These are phyloP conservation scores for Picocystis sp. DNA, from an alignment of 163 green algal species.

Conservation along the genomic window DNA sequence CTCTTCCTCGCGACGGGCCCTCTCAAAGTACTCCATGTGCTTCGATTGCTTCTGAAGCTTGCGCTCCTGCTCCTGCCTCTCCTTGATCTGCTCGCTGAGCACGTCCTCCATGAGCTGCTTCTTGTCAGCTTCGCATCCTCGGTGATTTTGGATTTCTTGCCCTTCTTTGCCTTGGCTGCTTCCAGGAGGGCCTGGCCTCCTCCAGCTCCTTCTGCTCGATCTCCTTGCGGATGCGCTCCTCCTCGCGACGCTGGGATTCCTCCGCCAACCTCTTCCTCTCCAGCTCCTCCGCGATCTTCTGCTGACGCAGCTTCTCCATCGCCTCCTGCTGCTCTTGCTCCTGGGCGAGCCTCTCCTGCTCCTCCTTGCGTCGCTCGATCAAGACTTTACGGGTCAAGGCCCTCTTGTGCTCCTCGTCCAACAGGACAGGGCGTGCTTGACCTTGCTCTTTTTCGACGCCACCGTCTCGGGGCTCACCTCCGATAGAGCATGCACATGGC, in stretches of 20 bases:
- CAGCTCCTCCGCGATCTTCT: conserved; percentile 22
- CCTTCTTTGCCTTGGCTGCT: conserved; percentile 29
- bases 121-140: conserved; percentile 61
- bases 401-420: conserved; percentile 29
- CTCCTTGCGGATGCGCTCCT: conserved; percentile 68
- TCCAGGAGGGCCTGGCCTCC: conserved; percentile 51
- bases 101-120: conserved; percentile 52
- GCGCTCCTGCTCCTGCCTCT: conserved; percentile 66
- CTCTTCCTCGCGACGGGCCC: conserved; percentile 79
- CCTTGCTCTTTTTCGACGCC: conserved; percentile 3
- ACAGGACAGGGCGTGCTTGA: conserved; percentile 13
- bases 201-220: conserved; percentile 79
- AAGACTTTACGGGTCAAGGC: conserved; percentile 37
- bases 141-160: conserved; percentile 51
- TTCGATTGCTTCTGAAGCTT: conserved; percentile 49
- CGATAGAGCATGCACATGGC: conserved; percentile 44
- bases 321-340: conserved; percentile 56
- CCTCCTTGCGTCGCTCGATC: conserved; percentile 94
- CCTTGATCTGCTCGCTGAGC: conserved; percentile 57
- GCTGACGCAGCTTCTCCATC: conserved; percentile 37
- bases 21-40: conserved; percentile 84
- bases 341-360: conserved; percentile 56
- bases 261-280: conserved; percentile 32
- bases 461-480: conserved; percentile 8
- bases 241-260: conserved; percentile 25